A percentile compares a stretch with the other conserved stretches of the same genome.
These are phyloP conservation scores for Salmacisia buchloeana DNA, from an alignment of 1,284 basidiomycete genomes.

Conservation along the genomic window DNA sequence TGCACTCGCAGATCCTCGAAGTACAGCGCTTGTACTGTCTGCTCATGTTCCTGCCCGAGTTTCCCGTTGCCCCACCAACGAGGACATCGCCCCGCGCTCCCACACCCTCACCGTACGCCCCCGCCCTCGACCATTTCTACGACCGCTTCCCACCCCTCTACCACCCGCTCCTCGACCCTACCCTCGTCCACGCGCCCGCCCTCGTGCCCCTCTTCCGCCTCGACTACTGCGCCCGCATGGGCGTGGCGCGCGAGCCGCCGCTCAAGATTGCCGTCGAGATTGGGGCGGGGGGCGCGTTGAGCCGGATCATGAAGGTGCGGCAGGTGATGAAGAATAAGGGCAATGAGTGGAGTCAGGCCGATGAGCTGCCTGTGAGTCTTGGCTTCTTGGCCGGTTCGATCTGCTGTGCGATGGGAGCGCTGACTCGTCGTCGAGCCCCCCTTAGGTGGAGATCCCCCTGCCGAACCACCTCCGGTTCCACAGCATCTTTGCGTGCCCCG, in stretches of 20 bases:
- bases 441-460: conserved; percentile 85
- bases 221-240: conserved; percentile 79
- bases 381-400: background rate
- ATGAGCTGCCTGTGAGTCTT: conserved; percentile 75
- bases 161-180: conserved; percentile 27
- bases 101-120: background rate
- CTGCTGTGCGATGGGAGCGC: background rate
- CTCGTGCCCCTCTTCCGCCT: conserved; percentile 75
- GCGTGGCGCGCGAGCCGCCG: conserved; percentile 80
- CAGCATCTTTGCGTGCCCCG: conserved; percentile 93
- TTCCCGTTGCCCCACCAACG: background rate
- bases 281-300: conserved; percentile 79
- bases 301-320: conserved; percentile 82
- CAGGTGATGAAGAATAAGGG: conserved; percentile 86
- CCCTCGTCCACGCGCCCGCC: conserved; percentile 58
- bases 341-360: conserved; percentile 79
- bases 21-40: conserved; percentile 73
- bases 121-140: conserved; percentile 16
- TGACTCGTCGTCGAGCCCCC: background rate
- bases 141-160: conserved; percentile 30
- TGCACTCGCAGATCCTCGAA: conserved; percentile 61
- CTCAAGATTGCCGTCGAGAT: conserved; percentile 81
- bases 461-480: conserved; percentile 74
- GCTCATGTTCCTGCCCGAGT: conserved; percentile 63
- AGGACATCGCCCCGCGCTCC: background rate